Conservation (phyloP, 805 yeast species). For the Maudiozyma turicensis region DNA sequence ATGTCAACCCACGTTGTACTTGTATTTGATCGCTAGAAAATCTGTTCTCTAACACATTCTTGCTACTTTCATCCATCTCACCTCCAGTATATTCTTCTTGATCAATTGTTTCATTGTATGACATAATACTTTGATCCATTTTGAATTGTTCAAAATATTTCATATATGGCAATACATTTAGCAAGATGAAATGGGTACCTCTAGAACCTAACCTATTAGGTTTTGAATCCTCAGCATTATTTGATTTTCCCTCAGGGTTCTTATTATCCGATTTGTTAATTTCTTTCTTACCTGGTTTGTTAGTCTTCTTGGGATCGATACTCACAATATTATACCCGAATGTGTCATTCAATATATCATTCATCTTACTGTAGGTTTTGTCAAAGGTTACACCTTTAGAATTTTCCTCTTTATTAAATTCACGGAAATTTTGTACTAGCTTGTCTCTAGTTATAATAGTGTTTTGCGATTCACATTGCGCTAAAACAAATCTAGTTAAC, state of each 20-base stretch:
- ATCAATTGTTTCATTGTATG: conserved; percentile 10
- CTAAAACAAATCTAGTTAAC: conserved; percentile 18
- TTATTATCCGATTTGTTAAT: too few relatives aligned
- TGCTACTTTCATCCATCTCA: conserved; percentile 7
- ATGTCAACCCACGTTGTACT: conserved; percentile 17
- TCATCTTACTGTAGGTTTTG: conserved; percentile 9
- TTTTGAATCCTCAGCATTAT: background rate
- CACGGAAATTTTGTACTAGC: conserved; percentile 15
- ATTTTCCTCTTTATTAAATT: conserved; percentile 14
- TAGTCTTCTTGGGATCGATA: conserved; percentile 7
- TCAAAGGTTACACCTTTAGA: conserved; percentile 8
- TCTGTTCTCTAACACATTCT: conserved; percentile 10
- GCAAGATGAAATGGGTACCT: conserved; percentile 19
- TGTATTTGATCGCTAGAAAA: conserved; percentile 14
- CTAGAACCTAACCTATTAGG: conserved; percentile 3
- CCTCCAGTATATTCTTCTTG: conserved; percentile 17
- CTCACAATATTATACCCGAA: conserved; percentile 22
- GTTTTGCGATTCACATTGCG: conserved; percentile 18
- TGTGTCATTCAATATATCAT: conserved; percentile 16
- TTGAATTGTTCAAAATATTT: conserved; percentile 11
- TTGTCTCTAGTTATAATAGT: conserved; percentile 15
- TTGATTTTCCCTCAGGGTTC: too few relatives aligned
- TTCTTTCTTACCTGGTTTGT: background rate
- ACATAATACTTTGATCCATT: conserved; percentile 7
- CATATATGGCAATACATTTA: conserved; percentile 12